A percentile compares a stretch with the other conserved stretches of the same genome.
These are phyloP conservation scores for Omphalotus guepiniiformis DNA, from an alignment of 768 basidiomycete species.

Conservation along the genomic window DNA sequence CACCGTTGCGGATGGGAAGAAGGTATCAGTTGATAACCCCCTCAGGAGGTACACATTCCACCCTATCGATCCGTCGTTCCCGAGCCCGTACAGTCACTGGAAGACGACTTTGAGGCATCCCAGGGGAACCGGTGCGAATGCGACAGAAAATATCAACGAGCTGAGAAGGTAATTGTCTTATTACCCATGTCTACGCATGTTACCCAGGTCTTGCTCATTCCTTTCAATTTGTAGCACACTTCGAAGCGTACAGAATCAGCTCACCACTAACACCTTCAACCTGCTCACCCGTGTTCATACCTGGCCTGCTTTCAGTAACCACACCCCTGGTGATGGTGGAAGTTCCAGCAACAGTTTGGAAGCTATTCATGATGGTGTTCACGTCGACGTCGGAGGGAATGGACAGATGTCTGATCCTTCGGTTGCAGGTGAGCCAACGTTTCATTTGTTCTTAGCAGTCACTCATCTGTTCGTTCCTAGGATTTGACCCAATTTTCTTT, in stretches of 20 bases:
- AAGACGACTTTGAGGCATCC: constrained; percentile 33
- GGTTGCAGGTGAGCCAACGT: constrained; percentile 31
- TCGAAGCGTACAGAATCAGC: constrained; percentile 18
- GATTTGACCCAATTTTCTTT: constrained; percentile 52
- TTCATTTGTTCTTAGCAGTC: background rate
- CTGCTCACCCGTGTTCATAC: constrained; percentile 32
- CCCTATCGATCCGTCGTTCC: constrained; percentile 27
- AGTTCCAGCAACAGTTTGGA: constrained; percentile 44
- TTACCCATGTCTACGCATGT: background rate
- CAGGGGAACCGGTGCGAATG: constrained; percentile 16
- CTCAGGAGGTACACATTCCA: constrained; percentile 32
- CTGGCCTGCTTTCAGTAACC: constrained; percentile 47
- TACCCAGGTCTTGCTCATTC: background rate
- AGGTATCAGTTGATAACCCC: constrained; percentile 24
- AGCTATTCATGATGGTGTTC: constrained; percentile 40
- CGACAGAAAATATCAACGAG: constrained; percentile 26
- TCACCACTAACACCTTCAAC: constrained; percentile 30
- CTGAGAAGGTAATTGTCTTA: constrained; percentile 23
- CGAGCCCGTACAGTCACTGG: constrained; percentile 25
- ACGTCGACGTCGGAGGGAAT: constrained; percentile 36
- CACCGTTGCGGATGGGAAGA: constrained; percentile 26
- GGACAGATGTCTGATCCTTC: constrained; percentile 39
- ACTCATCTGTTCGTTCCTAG: constrained; percentile 17
- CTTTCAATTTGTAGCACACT: constrained; percentile 20
- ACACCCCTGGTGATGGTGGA: constrained; percentile 31